Evolutionary conservation across 139 green algal genomes (phyloP), one percentile per base, ranked within the genome.

Genomic region (Chlamydomonas schloesseri): DNA sequence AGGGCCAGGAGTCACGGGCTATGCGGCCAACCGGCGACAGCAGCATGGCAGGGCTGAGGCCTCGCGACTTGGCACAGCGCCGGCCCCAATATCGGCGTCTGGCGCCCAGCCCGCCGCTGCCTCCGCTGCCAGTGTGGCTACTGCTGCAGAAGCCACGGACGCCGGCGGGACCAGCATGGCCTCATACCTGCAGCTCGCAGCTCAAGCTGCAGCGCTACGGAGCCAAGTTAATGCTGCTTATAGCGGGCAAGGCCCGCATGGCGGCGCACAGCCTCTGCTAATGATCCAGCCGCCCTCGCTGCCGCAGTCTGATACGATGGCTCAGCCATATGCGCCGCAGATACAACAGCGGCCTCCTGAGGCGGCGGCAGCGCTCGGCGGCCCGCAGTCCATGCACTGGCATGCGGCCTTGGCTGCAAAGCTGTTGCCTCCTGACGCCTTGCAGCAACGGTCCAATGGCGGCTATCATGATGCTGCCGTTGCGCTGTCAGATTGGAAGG

Each of bases 331-430:
- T 31, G 31, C 15, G 33, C 67, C 67, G 3, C 67, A 28, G 31
- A 4, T 47, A 28, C 67, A 28, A 31, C 31, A 23, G 10, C 67
- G 9, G 67, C 67, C 23, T 10, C 31, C 6, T 13, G 15, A 1
- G 29, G 67, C 31, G 21, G 26, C 67, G 31, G 67, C 67, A 46
- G 67, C 14, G 64, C 64, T 31, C 14, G 42, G 71, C 23, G 71
- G 71, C 71, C 37, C 26, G 20, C 73, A 65, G 46, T 29, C 73
- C 2, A 33, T 57, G 18, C 64, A 84, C 47, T 84, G 78, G 78
- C 29, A 50, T 10, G 46, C 42, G 20, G 78, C 64, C 20, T 64
- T 84, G n/a, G 13, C 65, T 3, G 33, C 64, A 18, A 84, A 84
- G 78, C 65, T 84, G 3, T 14, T 84, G 47, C 78, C 78, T 1